phyloP scores from a whole-genome alignment of 2,329 filamentous ascomycete species.

The Chrysoporthe puriensis region DNA sequence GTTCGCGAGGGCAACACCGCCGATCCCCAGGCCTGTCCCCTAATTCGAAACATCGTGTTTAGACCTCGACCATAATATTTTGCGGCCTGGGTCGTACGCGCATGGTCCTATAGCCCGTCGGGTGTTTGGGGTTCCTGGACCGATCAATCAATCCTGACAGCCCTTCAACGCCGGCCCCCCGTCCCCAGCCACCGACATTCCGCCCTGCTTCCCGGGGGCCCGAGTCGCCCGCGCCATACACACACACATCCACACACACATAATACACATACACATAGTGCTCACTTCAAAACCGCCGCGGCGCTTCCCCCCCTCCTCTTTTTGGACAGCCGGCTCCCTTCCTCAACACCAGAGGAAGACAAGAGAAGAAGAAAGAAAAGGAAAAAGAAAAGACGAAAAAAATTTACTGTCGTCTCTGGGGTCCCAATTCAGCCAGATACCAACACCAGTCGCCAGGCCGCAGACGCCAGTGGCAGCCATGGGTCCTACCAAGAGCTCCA shows the following conservation, averaged over 20 bases:
- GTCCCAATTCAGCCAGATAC: conserved; percentile 37
- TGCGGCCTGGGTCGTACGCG: background rate
- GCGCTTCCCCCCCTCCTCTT: conserved; percentile 1
- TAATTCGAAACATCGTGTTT: background rate
- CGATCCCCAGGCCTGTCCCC: background rate
- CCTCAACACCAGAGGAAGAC: background rate
- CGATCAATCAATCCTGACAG: conserved; percentile 11
- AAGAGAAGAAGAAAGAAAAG: background rate
- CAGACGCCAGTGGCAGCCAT: conserved; percentile 48
- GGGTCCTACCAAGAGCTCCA: conserved; percentile 51
- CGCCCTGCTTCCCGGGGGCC: conserved; percentile 3
- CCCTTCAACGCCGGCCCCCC: background rate
- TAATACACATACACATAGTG: background rate
- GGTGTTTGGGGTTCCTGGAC: background rate
- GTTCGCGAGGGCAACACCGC: background rate
- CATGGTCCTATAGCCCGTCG: background rate
- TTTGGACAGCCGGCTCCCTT: conserved; percentile 7
- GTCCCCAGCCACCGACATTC: conserved; percentile 14
- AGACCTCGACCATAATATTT: background rate
- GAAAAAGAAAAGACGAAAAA: too few relatives aligned
- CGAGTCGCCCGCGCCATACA: conserved; percentile 6
- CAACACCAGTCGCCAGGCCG: conserved; percentile 57
- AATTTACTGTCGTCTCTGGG: background rate
- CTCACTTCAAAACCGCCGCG: conserved; percentile 5
- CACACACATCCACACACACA: background rate